These are phyloP conservation scores for Annulohypoxylon stygium DNA, from an alignment of 495 filamentous ascomycete species.

Conservation along the genomic window DNA sequence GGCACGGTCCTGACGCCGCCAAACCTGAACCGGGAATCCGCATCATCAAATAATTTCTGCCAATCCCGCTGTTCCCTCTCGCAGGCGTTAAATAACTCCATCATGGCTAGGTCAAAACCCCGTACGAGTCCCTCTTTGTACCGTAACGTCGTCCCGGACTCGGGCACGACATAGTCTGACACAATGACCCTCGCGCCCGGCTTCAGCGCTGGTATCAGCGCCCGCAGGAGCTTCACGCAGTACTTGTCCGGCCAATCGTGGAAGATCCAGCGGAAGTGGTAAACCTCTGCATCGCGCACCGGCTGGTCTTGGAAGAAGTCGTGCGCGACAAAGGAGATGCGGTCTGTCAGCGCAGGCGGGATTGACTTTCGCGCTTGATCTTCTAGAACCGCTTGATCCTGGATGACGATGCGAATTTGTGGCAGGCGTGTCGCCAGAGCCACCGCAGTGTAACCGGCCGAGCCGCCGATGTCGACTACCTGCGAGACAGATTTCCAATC, in stretches of 20 bases:
- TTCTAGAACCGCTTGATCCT: background rate
- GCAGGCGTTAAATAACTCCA: background rate
- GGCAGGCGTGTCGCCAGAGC: background rate
- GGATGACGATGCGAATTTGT: background rate
- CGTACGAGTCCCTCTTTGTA: constrained; percentile 9
- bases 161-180: background rate
- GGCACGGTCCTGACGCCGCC: background rate
- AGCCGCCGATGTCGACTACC: background rate
- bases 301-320: background rate
- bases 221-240: background rate
- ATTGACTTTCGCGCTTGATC: background rate
- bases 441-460: background rate
- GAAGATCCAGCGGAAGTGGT: background rate
- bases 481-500: background rate
- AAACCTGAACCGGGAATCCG: background rate
- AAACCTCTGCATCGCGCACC: background rate
- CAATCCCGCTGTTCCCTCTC: background rate
- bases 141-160: constrained; percentile 1
- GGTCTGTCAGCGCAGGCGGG: background rate
- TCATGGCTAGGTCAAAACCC: constrained; percentile 10
- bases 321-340: background rate
- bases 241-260: background rate
- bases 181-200: background rate
- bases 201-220: background rate
- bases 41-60: background rate